A percentile compares a stretch with the other conserved stretches of the same genome.
Conservation (phyloP, 2,329 filamentous ascomycete species). For the Ambrosiella beaveri region DNA sequence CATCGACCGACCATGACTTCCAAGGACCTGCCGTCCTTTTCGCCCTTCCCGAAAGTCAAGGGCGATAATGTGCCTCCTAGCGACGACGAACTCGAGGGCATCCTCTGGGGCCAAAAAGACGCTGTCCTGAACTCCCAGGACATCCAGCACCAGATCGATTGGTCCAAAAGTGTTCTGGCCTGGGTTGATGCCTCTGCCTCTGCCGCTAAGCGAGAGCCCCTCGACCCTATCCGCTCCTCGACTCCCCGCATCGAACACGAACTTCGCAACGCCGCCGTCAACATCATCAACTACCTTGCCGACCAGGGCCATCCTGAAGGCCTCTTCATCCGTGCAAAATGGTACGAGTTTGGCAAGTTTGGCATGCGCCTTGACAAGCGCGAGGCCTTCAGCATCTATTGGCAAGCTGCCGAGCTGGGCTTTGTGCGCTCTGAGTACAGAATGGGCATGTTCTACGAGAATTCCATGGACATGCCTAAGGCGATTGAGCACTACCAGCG, state of each 20-base stretch:
- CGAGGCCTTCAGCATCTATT: conserved; percentile 79
- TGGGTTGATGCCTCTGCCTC: conserved; percentile 76
- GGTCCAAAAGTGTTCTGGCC: conserved; percentile 81
- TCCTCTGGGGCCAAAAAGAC: conserved; percentile 66
- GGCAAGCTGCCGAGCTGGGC: conserved; percentile 66
- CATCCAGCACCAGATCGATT: conserved; percentile 87
- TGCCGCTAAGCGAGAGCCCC: conserved; percentile 49
- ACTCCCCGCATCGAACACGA: conserved; percentile 84
- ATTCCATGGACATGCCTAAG: conserved; percentile 79
- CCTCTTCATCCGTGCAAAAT: conserved; percentile 86
- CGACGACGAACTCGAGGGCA: conserved; percentile 84
- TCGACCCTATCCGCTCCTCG: conserved; percentile 39
- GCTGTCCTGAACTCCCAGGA: conserved; percentile 85
- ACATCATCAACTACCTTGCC: conserved; percentile 77
- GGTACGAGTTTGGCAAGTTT: conserved; percentile 96
- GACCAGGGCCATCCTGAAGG: conserved; percentile 87
- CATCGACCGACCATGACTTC: conserved; percentile 3
- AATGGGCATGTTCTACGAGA: conserved; percentile 96
- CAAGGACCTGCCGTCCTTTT: conserved; percentile 55
- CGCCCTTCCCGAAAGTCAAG: conserved; percentile 73
- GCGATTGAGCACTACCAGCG: conserved; percentile 80
- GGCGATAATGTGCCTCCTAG: conserved; percentile 83
- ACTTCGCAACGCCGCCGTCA: conserved; percentile 72
- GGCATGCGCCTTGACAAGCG: conserved; percentile 81
- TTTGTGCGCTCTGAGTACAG: conserved; percentile 85